A percentile compares a stretch with the other conserved stretches of the same genome.
Conservation (phyloP, 257 asterid genomes). For the Solanum pimpinellifolium region DNA sequence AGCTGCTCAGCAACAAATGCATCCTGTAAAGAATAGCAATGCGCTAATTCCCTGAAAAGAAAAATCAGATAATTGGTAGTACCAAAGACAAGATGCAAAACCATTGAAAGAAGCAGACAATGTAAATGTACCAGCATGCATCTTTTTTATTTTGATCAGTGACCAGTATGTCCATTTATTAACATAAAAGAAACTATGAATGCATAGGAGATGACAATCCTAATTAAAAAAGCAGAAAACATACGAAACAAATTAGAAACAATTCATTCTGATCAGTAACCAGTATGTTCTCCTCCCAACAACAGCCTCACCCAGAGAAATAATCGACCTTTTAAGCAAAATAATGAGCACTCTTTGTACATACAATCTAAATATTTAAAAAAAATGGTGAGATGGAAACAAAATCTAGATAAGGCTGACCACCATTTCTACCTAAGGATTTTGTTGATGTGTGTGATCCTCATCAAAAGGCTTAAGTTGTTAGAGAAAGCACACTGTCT, state of each 20-base stretch:
- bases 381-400: neutral
- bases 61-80: neutral
- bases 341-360: neutral
- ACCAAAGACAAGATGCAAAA: neutral
- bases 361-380: neutral
- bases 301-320: neutral
- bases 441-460: neutral
- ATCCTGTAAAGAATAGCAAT: slow-evolving; percentile 68
- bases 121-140: neutral
- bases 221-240: neutral
- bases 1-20: slow-evolving; percentile 63
- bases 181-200: neutral
- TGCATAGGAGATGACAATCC: neutral
- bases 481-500: neutral
- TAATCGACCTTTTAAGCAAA: neutral
- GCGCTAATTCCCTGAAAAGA: slow-evolving; percentile 50
- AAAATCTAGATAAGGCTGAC: neutral
- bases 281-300: neutral
- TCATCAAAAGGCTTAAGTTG: neutral
- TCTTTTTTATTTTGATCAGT: neutral
- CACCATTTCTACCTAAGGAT: neutral
- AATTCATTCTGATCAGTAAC: neutral
- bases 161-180: neutral
- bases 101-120: neutral
- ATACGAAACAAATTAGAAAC: neutral